These are phyloP conservation scores for Colletotrichum paranaense DNA, from an alignment of 2,329 filamentous ascomycete genomes.

Conservation along the genomic window DNA sequence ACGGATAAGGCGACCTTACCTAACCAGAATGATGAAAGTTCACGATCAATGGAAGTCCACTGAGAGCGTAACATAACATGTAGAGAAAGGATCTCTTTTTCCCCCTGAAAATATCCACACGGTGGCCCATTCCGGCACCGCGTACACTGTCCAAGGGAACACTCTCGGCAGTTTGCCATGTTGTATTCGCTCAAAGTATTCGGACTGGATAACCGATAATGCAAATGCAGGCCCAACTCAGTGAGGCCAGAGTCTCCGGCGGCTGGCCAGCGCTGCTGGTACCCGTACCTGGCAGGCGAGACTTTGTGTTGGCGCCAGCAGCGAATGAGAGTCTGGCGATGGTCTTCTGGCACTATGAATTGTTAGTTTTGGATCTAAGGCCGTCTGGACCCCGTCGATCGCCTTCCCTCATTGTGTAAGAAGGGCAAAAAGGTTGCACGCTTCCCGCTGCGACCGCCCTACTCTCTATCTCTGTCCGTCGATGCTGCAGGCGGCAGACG, in stretches of 20 bases:
- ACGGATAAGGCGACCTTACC: not conserved
- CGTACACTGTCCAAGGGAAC: not conserved
- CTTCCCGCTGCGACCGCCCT: constrained; percentile 17
- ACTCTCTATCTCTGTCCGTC: not conserved
- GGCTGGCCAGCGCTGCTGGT: not conserved
- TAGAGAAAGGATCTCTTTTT: constrained; percentile 23
- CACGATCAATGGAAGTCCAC: not conserved
- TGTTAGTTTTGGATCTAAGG: not conserved
- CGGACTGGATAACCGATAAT: not conserved
- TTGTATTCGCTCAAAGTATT: not conserved
- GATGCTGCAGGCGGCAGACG: not conserved
- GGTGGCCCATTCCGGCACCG: not conserved
- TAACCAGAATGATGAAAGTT: not conserved
- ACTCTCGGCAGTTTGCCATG: not conserved
- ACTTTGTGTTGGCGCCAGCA: constrained; percentile 1
- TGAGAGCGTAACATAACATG: not conserved
- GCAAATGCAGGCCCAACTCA: not conserved
- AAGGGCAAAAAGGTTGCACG: constrained; percentile 7
- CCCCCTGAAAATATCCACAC: not conserved
- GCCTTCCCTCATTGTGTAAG: not conserved
- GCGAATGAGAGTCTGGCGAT: not conserved
- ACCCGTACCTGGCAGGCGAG: constrained; percentile 2
- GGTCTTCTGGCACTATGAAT: not conserved
- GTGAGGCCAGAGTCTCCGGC: not conserved
- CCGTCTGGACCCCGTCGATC: constrained; percentile 23